Conservation (phyloP, 139 green algal species). For the Limnomonas spitsbergensis region DNA sequence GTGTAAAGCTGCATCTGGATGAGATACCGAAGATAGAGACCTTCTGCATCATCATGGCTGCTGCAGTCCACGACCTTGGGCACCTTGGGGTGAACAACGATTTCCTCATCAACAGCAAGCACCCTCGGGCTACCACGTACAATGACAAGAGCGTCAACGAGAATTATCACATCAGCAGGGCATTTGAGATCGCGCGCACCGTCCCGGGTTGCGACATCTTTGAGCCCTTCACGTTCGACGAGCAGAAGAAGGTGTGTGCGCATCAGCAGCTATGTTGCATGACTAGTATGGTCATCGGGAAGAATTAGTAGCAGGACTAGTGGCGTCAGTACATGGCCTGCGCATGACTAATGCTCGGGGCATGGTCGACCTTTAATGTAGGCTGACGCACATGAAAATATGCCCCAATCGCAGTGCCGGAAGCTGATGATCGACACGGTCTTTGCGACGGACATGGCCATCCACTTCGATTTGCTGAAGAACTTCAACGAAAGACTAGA, state of each 20-base stretch:
- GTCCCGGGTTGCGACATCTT: constrained; percentile 40
- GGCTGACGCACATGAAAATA: too few relatives aligned
- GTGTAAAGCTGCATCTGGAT: constrained; percentile 28
- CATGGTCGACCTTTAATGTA: background rate
- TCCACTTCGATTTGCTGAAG: constrained; percentile 63
- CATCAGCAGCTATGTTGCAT: background rate
- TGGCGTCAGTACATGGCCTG: too few relatives aligned
- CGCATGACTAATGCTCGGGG: background rate
- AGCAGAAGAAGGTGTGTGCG: constrained; percentile 43
- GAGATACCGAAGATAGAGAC: constrained; percentile 48
- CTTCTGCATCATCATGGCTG: constrained; percentile 57
- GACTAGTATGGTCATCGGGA: background rate
- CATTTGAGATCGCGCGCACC: constrained; percentile 47
- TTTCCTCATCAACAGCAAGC: constrained; percentile 60
- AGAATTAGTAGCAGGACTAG: too few relatives aligned
- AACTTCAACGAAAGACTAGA: constrained; percentile 41
- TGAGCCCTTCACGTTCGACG: constrained; percentile 42
- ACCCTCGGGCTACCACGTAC: constrained; percentile 48
- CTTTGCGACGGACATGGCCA: constrained; percentile 65
- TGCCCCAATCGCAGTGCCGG: constrained; percentile 36
- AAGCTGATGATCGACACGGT: constrained; percentile 61
- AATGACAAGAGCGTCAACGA: constrained; percentile 66
- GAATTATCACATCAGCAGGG: constrained; percentile 52
- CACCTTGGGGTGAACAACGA: constrained; percentile 67
- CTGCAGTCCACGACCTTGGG: constrained; percentile 61